Evolutionary conservation across 2,329 filamentous ascomycete species (phyloP).

Genomic region (Ceratocystis harringtonii): DNA sequence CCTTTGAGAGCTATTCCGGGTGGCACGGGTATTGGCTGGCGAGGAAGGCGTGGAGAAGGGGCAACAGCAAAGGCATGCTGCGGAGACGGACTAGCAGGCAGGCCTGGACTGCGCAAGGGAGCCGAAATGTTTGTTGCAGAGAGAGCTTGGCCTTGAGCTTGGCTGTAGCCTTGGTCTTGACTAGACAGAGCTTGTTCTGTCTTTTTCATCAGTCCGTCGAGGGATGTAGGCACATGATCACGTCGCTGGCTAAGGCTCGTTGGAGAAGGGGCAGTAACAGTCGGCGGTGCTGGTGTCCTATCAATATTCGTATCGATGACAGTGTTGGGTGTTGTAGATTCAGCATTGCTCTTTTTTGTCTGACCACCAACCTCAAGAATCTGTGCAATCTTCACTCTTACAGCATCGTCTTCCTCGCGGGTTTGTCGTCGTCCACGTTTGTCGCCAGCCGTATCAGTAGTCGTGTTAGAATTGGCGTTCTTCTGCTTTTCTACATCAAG

Average conservation of each 20-base stretch:
- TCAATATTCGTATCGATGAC: slow-evolving; percentile 14
- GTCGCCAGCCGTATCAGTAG: slow-evolving; percentile 27
- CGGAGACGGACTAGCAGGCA: slow-evolving; percentile 46
- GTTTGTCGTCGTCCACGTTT: slow-evolving; percentile 67
- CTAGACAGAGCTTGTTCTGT: slow-evolving; percentile 22
- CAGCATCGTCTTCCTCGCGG: slow-evolving; percentile 70
- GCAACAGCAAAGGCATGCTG: slow-evolving; percentile 19
- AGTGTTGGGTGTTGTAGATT: slow-evolving; percentile 15
- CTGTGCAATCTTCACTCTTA: slow-evolving; percentile 53
- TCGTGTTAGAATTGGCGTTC: no score
- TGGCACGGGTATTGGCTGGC: slow-evolving; percentile 57
- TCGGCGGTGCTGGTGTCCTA: slow-evolving; percentile 1
- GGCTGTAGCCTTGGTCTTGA: slow-evolving; percentile 9
- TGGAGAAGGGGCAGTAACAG: slow-evolving; percentile 23
- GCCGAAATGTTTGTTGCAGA: slow-evolving; percentile 21
- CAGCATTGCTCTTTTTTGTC: slow-evolving; percentile 55
- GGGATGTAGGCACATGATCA: slow-evolving; percentile 32
- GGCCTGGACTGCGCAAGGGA: slow-evolving; percentile 42
- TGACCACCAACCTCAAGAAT: slow-evolving; percentile 56
- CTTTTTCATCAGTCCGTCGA: slow-evolving; percentile 37
- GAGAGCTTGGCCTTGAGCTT: not conserved
- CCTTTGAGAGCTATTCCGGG: slow-evolving; percentile 24
- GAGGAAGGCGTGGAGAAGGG: slow-evolving; percentile 52
- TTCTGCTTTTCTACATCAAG: slow-evolving; percentile 46
- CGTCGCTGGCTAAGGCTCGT: slow-evolving; percentile 27